Evolutionary conservation across 768 basidiomycete genomes (phyloP).

Genomic region (Boletellus ananiceps): DNA sequence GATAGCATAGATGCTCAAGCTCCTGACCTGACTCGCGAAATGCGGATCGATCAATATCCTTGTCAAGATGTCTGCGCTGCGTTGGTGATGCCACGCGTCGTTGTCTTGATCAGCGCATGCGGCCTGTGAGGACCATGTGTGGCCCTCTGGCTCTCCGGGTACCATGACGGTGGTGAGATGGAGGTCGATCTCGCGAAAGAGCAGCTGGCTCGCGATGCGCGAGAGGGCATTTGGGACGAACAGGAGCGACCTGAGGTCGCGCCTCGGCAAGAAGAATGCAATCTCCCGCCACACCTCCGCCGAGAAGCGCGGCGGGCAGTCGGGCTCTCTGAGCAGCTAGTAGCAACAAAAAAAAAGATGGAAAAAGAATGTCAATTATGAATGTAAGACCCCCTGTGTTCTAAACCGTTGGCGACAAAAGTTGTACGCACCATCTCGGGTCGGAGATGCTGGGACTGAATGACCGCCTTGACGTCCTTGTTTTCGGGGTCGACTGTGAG

Average conservation of each 20-base stretch:
- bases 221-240: constrained; percentile 64
- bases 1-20: constrained; percentile 55
- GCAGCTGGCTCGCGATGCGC: constrained; percentile 60
- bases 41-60: constrained; percentile 55
- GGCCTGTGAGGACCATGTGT: constrained; percentile 11
- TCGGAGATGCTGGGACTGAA: constrained; percentile 45
- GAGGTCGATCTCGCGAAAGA: constrained; percentile 61
- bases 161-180: constrained; percentile 46
- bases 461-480: constrained; percentile 61
- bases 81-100: constrained; percentile 48
- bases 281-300: constrained; percentile 72
- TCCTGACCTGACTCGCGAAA: constrained; percentile 56
- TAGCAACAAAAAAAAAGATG: background rate
- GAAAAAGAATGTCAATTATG: too few relatives aligned
- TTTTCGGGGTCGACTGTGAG: constrained; percentile 63
- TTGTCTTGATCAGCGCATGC: constrained; percentile 28
- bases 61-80: constrained; percentile 68
- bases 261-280: constrained; percentile 53
- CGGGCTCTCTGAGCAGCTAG: constrained; percentile 34
- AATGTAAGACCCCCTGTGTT: too few relatives aligned
- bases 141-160: constrained; percentile 13
- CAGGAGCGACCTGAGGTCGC: constrained; percentile 61
- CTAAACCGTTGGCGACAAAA: too few relatives aligned
- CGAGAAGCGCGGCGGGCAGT: constrained; percentile 52
- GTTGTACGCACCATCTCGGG: constrained; percentile 49